phyloP scores from a whole-genome alignment of 192 early-diverging fungal genomes.

The Coemansia biformis region DNA sequence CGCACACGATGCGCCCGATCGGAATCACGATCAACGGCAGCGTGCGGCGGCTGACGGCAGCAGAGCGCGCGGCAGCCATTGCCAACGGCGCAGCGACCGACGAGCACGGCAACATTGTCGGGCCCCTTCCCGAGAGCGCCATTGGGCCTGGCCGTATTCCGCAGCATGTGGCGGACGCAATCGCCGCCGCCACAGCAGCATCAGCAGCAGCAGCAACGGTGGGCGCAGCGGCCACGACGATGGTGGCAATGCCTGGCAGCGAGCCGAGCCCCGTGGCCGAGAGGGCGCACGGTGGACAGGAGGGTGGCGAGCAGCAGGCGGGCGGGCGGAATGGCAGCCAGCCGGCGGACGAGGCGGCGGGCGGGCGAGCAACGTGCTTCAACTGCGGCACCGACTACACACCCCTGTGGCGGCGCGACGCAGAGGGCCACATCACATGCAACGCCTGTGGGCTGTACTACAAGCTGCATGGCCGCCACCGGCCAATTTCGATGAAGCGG shows the following conservation, averaged over 20 bases:
- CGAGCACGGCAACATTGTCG: constrained; percentile 48
- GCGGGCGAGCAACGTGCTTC: constrained; percentile 50
- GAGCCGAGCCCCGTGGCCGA: too few relatives aligned
- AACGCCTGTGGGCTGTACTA: constrained; percentile 94
- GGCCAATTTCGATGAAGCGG: constrained; percentile 77
- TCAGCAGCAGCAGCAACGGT: not conserved
- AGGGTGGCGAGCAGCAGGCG: too few relatives aligned
- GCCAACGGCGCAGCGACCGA: constrained; percentile 48
- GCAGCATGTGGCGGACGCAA: constrained; percentile 30
- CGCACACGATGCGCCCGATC: constrained; percentile 26
- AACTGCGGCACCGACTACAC: constrained; percentile 74
- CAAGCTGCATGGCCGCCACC: constrained; percentile 71
- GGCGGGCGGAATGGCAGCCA: too few relatives aligned
- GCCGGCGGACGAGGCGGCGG: too few relatives aligned
- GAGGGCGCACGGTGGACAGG: too few relatives aligned
- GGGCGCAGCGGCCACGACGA: not conserved
- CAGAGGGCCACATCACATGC: constrained; percentile 70
- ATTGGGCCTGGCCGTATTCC: constrained; percentile 32
- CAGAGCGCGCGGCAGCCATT: constrained; percentile 49
- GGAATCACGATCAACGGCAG: constrained; percentile 1
- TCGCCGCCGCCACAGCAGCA: constrained; percentile 5
- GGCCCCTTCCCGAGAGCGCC: constrained; percentile 38
- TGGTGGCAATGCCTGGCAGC: too few relatives aligned
- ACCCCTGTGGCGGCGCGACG: constrained; percentile 75
- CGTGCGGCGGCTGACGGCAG: constrained; percentile 34